phyloP scores from a whole-genome alignment of 345 rosid genomes.

The Isatis tinctoria region DNA sequence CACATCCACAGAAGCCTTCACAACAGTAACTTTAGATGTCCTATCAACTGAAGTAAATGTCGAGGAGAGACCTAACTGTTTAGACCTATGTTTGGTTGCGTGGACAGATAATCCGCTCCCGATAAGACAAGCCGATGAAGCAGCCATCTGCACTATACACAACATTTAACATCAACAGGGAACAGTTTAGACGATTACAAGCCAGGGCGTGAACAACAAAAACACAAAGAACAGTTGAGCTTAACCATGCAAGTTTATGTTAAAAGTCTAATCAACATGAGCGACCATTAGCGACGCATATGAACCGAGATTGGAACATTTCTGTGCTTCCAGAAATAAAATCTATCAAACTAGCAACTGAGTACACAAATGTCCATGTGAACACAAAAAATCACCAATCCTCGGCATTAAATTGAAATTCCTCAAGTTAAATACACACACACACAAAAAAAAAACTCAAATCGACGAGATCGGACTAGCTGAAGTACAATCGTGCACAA shows the following conservation, averaged over 20 bases:
- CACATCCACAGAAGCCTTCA: conserved; percentile 55
- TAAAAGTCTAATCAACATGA: not conserved
- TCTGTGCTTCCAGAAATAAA: not conserved
- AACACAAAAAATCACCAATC: not conserved
- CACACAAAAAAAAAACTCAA: not conserved
- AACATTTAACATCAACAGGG: not conserved
- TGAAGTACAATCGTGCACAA: conserved; percentile 2
- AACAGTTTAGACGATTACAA: not conserved
- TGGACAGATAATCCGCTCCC: conserved; percentile 46
- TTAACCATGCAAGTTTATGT: not conserved
- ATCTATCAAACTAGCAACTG: not conserved
- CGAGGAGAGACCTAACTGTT: conserved; percentile 36
- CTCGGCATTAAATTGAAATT: not conserved
- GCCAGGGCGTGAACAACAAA: not conserved
- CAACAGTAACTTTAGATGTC: conserved; percentile 33
- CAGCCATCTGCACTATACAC: conserved; percentile 47
- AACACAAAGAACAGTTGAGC: not conserved
- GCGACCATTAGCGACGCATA: not conserved
- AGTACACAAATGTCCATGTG: not conserved
- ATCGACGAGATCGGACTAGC: not conserved
- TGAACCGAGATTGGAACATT: not conserved
- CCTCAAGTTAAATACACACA: not conserved
- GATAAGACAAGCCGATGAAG: conserved; percentile 61
- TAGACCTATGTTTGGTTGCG: conserved; percentile 31
- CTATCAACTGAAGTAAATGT: conserved; percentile 30